Evolutionary conservation across 2,329 filamentous ascomycete species (phyloP).

Genomic region (Aureobasidium namibiae): DNA sequence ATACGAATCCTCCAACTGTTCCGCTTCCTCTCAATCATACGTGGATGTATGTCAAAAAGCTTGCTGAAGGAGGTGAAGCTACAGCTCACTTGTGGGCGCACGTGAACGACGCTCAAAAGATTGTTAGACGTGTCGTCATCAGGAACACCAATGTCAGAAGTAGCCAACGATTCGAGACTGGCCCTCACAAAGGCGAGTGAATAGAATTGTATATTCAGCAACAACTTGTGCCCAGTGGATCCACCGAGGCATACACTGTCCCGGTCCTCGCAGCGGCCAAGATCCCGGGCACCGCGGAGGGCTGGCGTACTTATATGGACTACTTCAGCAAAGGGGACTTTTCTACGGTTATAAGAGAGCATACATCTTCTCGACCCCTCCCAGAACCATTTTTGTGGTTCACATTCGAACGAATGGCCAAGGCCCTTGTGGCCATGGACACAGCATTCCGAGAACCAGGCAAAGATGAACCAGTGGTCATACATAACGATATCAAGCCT

Average conservation of each 20-base stretch:
- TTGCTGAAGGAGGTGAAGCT: not conserved
- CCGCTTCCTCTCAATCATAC: not conserved
- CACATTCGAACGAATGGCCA: not conserved
- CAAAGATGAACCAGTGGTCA: not conserved
- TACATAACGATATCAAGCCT: constrained; percentile 1
- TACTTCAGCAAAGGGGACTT: not conserved
- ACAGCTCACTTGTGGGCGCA: not conserved
- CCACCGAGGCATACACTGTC: not conserved
- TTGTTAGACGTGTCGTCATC: not conserved
- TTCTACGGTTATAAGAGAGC: not conserved
- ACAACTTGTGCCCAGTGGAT: not conserved
- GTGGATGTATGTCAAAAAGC: not conserved
- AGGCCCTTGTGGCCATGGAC: not conserved
- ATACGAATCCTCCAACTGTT: not conserved
- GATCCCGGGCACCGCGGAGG: not conserved
- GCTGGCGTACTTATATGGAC: not conserved
- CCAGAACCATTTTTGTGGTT: not conserved
- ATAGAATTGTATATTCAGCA: not conserved
- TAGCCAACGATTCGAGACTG: not conserved
- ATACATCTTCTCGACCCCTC: not conserved
- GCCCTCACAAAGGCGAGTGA: not conserved
- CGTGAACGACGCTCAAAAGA: not conserved
- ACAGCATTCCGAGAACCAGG: not conserved
- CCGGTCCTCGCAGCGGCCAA: not conserved
- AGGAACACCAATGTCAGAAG: not conserved